These are phyloP conservation scores for Theileria parva DNA, from an alignment of 169 alveolate species.

Conservation along the genomic window DNA sequence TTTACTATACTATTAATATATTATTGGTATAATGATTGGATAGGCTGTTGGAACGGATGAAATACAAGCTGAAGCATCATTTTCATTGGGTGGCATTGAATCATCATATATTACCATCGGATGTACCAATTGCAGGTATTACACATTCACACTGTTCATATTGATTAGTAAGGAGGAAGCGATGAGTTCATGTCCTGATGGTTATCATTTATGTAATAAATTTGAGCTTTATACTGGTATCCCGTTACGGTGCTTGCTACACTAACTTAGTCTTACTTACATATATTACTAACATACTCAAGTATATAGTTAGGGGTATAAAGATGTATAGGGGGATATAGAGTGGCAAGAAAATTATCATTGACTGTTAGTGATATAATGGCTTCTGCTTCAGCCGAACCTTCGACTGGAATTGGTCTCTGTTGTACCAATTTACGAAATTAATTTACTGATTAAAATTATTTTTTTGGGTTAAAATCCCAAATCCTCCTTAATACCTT, in stretches of 20 bases:
- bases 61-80: slow-evolving; percentile 70
- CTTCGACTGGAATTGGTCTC: slow-evolving; percentile 58
- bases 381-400: slow-evolving; percentile 70
- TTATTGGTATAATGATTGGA: not conserved
- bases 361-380: slow-evolving; percentile 39
- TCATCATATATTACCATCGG: slow-evolving; percentile 84
- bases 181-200: slow-evolving; percentile 80
- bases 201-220: slow-evolving; percentile 85
- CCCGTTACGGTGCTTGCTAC: not conserved
- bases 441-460: slow-evolving; percentile 15
- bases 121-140: slow-evolving; percentile 83
- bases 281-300: too few relatives aligned
- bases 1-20: not conserved
- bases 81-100: slow-evolving; percentile 80
- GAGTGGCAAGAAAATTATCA: slow-evolving; percentile 53
- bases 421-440: slow-evolving; percentile 63
- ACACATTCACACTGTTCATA: not conserved
- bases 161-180: slow-evolving; percentile 75
- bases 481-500: not conserved
- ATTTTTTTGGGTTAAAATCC: not conserved
- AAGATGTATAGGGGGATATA: slow-evolving; percentile 59
- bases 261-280: too few relatives aligned
- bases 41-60: slow-evolving; percentile 69
- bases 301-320: too few relatives aligned
- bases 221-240: slow-evolving; percentile 74